These are phyloP conservation scores for Tetrahymena borealis DNA, from an alignment of 73 alveolate species.

Conservation along the genomic window DNA sequence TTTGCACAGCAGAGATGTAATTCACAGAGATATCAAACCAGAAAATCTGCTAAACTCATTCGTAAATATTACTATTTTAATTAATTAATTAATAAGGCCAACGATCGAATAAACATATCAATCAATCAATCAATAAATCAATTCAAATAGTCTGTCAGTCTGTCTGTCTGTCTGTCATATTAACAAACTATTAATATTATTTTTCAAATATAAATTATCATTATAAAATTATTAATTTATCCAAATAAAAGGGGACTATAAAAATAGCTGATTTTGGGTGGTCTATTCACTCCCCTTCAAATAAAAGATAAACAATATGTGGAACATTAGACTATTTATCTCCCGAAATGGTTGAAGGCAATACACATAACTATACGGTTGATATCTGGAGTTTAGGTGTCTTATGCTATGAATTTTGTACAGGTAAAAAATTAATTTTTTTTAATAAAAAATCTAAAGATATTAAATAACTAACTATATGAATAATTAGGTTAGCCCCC, in stretches of 20 bases:
- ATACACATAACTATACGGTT: slow-evolving; percentile 13
- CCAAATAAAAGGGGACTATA: slow-evolving; percentile 51
- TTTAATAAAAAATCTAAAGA: too few relatives aligned
- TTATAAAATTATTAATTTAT: too few relatives aligned
- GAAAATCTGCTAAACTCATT: slow-evolving; percentile 74
- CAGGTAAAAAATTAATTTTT: background rate
- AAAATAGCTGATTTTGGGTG: slow-evolving; percentile 93
- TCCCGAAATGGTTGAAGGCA: slow-evolving; percentile 25
- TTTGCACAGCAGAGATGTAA: slow-evolving; percentile 70
- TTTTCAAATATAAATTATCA: too few relatives aligned
- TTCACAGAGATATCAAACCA: slow-evolving; percentile 92
- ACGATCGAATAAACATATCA: too few relatives aligned
- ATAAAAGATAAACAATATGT: slow-evolving; percentile 7
- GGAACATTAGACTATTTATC: slow-evolving; percentile 26
- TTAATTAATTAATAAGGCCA: background rate
- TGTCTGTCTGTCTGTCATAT: too few relatives aligned
- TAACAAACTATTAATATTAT: too few relatives aligned
- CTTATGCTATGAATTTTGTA: slow-evolving; percentile 15
- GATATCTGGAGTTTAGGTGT: slow-evolving; percentile 41
- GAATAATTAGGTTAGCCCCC: slow-evolving; percentile 82
- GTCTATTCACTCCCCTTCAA: slow-evolving; percentile 66
- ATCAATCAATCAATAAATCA: too few relatives aligned
- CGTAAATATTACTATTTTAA: background rate
- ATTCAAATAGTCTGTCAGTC: too few relatives aligned
- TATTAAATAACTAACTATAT: too few relatives aligned